Evolutionary conservation across 2,329 filamentous ascomycete species (phyloP).

Genomic region (Cytospora mali): DNA sequence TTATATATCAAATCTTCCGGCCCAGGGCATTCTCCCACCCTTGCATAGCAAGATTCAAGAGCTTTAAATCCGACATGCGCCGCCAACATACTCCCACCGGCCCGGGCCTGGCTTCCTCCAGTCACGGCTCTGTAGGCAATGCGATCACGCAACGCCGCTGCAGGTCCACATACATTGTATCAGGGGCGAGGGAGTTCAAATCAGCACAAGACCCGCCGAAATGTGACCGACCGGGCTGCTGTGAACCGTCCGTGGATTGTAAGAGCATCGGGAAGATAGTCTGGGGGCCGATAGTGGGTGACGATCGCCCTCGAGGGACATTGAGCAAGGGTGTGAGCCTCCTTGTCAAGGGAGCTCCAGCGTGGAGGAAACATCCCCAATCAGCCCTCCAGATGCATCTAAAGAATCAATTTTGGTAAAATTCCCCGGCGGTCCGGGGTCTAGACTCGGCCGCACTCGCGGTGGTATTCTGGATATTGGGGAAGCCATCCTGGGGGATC

Average conservation of each 20-base stretch:
- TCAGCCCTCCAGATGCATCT: not conserved
- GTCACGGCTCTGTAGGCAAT: not conserved
- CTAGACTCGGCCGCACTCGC: constrained; percentile 24
- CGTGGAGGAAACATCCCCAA: not conserved
- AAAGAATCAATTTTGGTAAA: not conserved
- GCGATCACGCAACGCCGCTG: not conserved
- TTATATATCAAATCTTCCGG: no score
- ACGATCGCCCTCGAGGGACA: not conserved
- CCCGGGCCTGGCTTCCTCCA: not conserved
- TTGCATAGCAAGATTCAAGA: no score
- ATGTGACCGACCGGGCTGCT: constrained; percentile 12
- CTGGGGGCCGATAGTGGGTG: not conserved
- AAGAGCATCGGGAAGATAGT: not conserved
- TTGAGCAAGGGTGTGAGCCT: not conserved
- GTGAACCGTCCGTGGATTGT: not conserved
- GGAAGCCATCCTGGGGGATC: constrained; percentile 2
- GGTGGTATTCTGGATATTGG: constrained; percentile 26
- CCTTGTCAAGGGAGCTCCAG: not conserved
- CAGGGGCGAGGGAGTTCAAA: not conserved
- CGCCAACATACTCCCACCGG: not conserved
- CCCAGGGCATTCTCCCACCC: no score
- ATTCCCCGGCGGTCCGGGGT: not conserved
- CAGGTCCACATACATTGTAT: not conserved
- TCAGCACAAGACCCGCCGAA: constrained; percentile 10
- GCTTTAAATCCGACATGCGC: constrained; percentile 2